These are phyloP conservation scores for Ophiosphaerella herpotricha DNA, from an alignment of 2,329 filamentous ascomycete genomes.

Conservation along the genomic window DNA sequence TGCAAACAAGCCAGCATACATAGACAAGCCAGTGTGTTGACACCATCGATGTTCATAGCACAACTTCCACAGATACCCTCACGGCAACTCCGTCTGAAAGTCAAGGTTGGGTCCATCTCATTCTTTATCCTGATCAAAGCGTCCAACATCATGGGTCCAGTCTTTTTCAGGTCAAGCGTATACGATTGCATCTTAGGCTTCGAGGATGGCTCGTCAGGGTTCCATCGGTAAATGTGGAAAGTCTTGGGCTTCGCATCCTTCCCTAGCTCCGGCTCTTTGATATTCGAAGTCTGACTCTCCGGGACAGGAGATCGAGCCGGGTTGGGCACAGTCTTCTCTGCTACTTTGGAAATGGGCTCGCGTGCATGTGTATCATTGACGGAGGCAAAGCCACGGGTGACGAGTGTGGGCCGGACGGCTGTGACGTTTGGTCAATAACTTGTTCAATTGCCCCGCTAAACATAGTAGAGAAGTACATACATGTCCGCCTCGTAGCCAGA, in stretches of 20 bases:
- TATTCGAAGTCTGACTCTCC: conserved; percentile 62
- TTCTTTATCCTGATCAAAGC: conserved; percentile 99
- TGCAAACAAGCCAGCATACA: conserved; percentile 65
- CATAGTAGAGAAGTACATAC: conserved; percentile 25
- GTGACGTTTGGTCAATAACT: conserved; percentile 29
- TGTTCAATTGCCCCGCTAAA: conserved; percentile 20
- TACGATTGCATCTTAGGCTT: conserved; percentile 97
- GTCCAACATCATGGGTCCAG: conserved; percentile 97
- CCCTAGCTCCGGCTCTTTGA: conserved; percentile 63
- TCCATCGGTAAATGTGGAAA: conserved; percentile 99
- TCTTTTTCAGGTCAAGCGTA: conserved; percentile 96
- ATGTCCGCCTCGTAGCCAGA: conserved; percentile 44
- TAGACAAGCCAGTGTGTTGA: conserved; percentile 95
- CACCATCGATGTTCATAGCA: conserved; percentile 99
- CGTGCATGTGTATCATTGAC: conserved; percentile 39
- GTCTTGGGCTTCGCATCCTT: conserved; percentile 75
- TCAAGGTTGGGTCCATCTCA: conserved; percentile 93
- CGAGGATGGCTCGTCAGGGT: conserved; percentile 85
- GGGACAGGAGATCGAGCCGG: conserved; percentile 41
- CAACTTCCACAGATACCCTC: conserved; percentile 99
- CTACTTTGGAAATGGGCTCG: conserved; percentile 40
- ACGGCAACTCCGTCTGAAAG: conserved; percentile 92
- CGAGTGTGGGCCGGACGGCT: conserved; percentile 44
- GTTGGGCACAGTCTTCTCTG: conserved; percentile 35
- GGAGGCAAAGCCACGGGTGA: conserved; percentile 46